Evolutionary conservation across 2,329 filamentous ascomycete species (phyloP).

Genomic region (Diaporthe citrichinensis): DNA sequence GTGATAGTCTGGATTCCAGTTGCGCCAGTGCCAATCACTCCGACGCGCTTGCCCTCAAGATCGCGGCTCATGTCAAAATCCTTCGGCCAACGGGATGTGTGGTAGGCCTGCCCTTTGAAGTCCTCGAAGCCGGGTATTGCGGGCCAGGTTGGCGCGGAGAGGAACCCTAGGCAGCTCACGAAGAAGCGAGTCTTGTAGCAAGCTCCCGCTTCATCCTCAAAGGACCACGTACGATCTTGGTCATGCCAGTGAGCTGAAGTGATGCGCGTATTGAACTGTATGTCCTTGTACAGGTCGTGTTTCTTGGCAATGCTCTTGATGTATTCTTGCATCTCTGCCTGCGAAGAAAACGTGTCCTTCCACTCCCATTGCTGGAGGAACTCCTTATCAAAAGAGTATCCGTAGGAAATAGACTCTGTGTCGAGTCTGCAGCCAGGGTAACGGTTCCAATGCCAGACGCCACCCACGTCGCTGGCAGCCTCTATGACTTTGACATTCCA

Average conservation of each 20-base stretch:
- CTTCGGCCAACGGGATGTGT: conserved; percentile 49
- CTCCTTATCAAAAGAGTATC: conserved; percentile 15
- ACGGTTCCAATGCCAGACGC: conserved; percentile 22
- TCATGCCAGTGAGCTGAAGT: conserved; percentile 22
- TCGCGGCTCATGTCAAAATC: conserved; percentile 42
- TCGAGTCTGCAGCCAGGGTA: conserved; percentile 17
- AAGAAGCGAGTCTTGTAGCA: conserved; percentile 13
- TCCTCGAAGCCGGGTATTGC: conserved; percentile 51
- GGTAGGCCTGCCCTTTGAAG: conserved; percentile 48
- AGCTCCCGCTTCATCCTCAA: neutral
- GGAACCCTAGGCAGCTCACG: conserved; percentile 25
- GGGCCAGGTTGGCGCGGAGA: conserved; percentile 42
- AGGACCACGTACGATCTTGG: neutral
- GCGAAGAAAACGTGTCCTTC: conserved; percentile 4
- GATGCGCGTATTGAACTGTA: conserved; percentile 27
- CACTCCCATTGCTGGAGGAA: conserved; percentile 4
- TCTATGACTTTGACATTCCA: conserved; percentile 12
- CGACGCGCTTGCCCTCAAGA: conserved; percentile 45
- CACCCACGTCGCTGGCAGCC: conserved; percentile 13
- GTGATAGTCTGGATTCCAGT: conserved; percentile 50
- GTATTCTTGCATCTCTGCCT: conserved; percentile 15
- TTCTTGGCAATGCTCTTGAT: conserved; percentile 2
- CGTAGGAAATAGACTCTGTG: conserved; percentile 7
- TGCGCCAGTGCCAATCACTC: conserved; percentile 50
- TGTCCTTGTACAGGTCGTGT: conserved; percentile 21